Evolutionary conservation across 257 asterid genomes (phyloP).

Genomic region (Plantago ovata): DNA sequence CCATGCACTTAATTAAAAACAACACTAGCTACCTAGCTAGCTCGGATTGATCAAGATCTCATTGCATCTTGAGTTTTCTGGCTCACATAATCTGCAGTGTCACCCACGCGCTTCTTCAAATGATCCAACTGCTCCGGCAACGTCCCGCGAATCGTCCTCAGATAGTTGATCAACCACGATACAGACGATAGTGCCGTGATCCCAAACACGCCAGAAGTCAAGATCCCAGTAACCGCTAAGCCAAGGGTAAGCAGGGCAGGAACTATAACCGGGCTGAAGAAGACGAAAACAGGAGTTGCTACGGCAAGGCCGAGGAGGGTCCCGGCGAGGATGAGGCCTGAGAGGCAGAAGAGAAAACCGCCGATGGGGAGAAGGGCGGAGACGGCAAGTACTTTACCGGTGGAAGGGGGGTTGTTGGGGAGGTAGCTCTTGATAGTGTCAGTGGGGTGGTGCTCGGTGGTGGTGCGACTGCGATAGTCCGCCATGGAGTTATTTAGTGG

Average conservation of each 20-base stretch:
- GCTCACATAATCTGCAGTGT: conserved; percentile 36
- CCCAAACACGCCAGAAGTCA: conserved; percentile 69
- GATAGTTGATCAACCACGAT: conserved; percentile 55
- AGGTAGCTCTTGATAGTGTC: conserved; percentile 23
- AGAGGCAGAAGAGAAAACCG: conserved; percentile 44
- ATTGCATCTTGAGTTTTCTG: conserved; percentile 35
- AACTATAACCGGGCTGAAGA: conserved; percentile 66
- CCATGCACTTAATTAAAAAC: too few species aligned
- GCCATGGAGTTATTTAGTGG: conserved; percentile 25
- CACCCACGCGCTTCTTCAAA: conserved; percentile 43
- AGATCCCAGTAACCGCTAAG: conserved; percentile 48
- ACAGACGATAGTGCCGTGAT: conserved; percentile 69
- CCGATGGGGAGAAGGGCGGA: conserved; percentile 66
- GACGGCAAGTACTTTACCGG: conserved; percentile 47
- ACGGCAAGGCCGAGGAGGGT: conserved; percentile 47
- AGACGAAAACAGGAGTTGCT: conserved; percentile 46
- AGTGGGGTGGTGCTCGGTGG: conserved; percentile 16
- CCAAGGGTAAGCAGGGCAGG: conserved; percentile 53
- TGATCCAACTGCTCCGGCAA: conserved; percentile 42
- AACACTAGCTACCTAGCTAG: too few species aligned
- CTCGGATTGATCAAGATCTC: conserved; percentile 14
- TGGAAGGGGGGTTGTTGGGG: conserved; percentile 36
- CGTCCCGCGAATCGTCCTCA: conserved; percentile 32
- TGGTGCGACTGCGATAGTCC: conserved; percentile 28
- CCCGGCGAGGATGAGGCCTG: conserved; percentile 53